A percentile compares a stretch with the other conserved stretches of the same genome.
These are phyloP conservation scores for Talaromyces sp. DNA, from an alignment of 2,329 filamentous ascomycete genomes.

Conservation along the genomic window DNA sequence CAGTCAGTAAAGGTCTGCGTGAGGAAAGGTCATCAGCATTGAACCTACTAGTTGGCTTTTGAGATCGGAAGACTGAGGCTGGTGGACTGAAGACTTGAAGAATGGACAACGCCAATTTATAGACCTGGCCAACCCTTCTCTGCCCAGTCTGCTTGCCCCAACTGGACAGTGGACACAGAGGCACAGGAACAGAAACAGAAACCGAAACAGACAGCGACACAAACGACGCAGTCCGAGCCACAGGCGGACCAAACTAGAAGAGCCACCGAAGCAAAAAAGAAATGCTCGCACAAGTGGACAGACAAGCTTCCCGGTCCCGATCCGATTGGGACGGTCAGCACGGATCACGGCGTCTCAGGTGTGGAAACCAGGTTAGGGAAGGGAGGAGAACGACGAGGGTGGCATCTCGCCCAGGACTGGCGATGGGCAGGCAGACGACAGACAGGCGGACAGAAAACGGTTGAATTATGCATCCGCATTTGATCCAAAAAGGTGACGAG, in stretches of 20 bases:
- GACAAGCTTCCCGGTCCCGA: background rate
- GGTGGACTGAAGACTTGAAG: background rate
- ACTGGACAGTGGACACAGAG: too few species aligned
- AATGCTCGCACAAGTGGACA: background rate
- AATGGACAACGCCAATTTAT: background rate
- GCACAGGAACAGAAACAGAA: background rate
- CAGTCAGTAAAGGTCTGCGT: background rate
- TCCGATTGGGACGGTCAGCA: background rate
- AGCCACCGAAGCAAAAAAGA: background rate
- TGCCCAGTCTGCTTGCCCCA: background rate
- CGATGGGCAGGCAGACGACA: background rate
- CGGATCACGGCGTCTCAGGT: background rate
- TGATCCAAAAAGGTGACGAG: too few species aligned
- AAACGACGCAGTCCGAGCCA: background rate
- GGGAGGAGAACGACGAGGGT: background rate
- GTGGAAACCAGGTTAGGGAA: background rate
- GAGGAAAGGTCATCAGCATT: background rate
- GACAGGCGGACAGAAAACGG: background rate
- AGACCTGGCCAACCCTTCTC: background rate
- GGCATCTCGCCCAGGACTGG: background rate
- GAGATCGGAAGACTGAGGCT: too few species aligned
- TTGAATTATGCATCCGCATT: background rate
- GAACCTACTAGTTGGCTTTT: too few species aligned
- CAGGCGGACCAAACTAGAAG: background rate
- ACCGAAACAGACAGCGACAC: background rate